Evolutionary conservation across 495 filamentous ascomycete species (phyloP), one percentile per base, ranked within the genome.

Genomic region (Mytilinidion resinicola): DNA sequence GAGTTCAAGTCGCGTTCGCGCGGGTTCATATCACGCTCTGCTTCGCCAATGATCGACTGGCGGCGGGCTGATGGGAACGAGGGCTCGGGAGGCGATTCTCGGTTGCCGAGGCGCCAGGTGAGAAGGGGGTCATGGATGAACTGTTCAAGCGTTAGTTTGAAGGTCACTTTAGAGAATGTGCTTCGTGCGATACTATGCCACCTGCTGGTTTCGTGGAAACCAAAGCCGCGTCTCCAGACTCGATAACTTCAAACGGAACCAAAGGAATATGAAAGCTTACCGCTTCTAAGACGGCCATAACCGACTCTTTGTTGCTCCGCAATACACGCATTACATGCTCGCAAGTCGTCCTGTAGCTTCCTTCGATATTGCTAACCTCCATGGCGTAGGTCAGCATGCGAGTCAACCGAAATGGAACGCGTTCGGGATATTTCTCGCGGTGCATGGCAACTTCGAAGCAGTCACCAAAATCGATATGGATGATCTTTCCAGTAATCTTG

Each of bases 401-500:
- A 11, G 93, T 99, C 15, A 99, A 80, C 37, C 93, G 84, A 88
- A 99, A 99, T 2, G 93, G 93, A 56, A 97, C 93, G 51, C 93
- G 81, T 70, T 99, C 93, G 0, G 93, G 93, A 66, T 97, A 99
- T 71, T 99, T 99, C 72, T 99, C 93, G 53, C 93, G 89, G 74
- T 97, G 95, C 91, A 96, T 99, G 43, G 93, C 93, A 57, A 99
- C 91, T 72, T 99, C 93, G 76, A 99, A 99, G 67, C 93, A 99
- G 74, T 99, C 93, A 63, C 93, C 93, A 62, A 97, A 99, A 76
- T 99, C 93, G 62, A 97, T 96, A 70, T 99, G 93, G 56, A 99
- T 85, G 55, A 99, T 90, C 71, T 90, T 95, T 64, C 93, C 93
- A 5, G 91, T 99, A 60, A 93, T 84, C 20, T 89, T 85, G 73